phyloP scores from a whole-genome alignment of 2,329 filamentous ascomycete species.

The Tympanopsis confertula region DNA sequence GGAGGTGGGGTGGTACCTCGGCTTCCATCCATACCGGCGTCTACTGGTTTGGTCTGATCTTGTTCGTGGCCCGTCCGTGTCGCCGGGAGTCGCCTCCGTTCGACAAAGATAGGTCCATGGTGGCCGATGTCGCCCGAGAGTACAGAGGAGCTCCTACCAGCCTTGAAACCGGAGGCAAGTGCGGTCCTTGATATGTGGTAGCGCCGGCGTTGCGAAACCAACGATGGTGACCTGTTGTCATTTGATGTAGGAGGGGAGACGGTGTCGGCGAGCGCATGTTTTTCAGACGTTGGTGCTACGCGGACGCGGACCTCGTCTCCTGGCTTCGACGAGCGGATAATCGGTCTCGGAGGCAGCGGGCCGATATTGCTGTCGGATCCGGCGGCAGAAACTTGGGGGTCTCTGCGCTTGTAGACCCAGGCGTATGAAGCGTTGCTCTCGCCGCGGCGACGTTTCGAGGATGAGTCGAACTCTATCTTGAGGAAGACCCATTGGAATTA shows the following conservation, averaged over 20 bases:
- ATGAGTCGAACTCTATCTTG: slow-evolving; percentile 39
- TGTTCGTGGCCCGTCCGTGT: background rate
- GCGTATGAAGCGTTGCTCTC: too few relatives aligned
- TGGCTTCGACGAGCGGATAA: slow-evolving; percentile 35
- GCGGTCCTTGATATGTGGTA: slow-evolving; percentile 42
- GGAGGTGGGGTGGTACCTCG: slow-evolving; percentile 7
- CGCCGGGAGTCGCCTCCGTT: too few relatives aligned
- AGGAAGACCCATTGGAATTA: slow-evolving; percentile 2
- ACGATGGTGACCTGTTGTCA: slow-evolving; percentile 24
- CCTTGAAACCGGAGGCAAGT: slow-evolving; percentile 18
- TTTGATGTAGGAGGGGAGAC: slow-evolving; percentile 35
- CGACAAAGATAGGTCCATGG: background rate
- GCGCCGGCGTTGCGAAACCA: slow-evolving; percentile 27
- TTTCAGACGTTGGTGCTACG: slow-evolving; percentile 9
- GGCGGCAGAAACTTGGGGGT: slow-evolving; percentile 12
- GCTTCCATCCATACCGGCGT: slow-evolving; percentile 1
- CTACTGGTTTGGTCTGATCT: slow-evolving; percentile 1
- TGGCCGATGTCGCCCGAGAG: slow-evolving; percentile 27
- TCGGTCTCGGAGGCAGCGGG: slow-evolving; percentile 17
- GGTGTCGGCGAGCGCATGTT: slow-evolving; percentile 10
- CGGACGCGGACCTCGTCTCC: slow-evolving; percentile 17
- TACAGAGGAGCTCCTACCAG: slow-evolving; percentile 13
- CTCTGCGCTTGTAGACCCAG: slow-evolving; percentile 44
- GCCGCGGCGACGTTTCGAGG: slow-evolving; percentile 39
- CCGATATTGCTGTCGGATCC: slow-evolving; percentile 9